Base-by-base conservation (phyloP, 2,329 filamentous ascomycete species). In the Paraphaeosphaeria minitans region DNA sequence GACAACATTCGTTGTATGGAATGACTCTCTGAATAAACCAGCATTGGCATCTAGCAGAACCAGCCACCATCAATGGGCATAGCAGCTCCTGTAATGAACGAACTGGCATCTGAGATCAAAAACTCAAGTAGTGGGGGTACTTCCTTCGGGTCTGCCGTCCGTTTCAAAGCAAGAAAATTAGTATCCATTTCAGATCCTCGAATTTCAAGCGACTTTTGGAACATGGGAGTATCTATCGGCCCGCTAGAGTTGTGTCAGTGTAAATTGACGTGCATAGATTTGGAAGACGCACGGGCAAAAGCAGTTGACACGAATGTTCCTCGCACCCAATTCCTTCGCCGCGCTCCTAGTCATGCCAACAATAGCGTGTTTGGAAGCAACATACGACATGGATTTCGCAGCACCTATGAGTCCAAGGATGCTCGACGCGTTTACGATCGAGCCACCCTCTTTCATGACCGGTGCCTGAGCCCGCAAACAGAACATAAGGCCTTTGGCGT, bases 321-420 rank as follows among this genome's bases (percentile, higher is more conserved):
- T 69, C 35, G 72, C 65, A 1, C 77, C 78, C 46, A 76, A 56
- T 60, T 79, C 78, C 51, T 79, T 78, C 2, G 78, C 78, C 1
- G 76, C 73, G 1, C 68, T 61, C 41, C 74, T 72, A 4, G 78
- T 78, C 61, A 80, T 71, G 0, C 78, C 78, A 5, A 80, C 66
- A 4, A 80, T 73, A 0, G 71, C 78, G 59, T 79, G 77, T 57
- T 81, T 81, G 7, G 67, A 74, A 0, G 77, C 75, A 16, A 64
- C 65, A 53, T 80, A 80, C 0, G 75, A 73, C 24, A 74, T 67
- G 24, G 65, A 68, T 14, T 72, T 71, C 7, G 70, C 35, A 53
- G 70, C 78, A 69, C 80, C 81, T 59, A 79, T 77, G 2, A 81
- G 67, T 5, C 84, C 84, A 39, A 83, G 81, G 35, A 83, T 82